phyloP scores from a whole-genome alignment of 78 protist species.

The Fonticula alba region DNA sequence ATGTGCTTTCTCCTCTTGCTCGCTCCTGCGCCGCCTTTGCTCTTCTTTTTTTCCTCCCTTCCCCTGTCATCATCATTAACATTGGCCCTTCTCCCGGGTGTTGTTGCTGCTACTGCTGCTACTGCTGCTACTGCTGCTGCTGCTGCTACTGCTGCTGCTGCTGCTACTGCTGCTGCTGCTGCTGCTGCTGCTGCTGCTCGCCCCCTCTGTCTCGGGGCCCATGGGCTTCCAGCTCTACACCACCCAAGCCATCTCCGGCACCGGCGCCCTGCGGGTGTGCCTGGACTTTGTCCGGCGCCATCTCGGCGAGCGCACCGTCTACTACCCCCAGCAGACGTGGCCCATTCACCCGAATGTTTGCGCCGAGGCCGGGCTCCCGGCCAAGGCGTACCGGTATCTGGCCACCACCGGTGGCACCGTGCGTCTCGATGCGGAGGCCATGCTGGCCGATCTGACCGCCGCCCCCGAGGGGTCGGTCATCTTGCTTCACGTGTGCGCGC shows the following conservation, averaged over 20 bases:
- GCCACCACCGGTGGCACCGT: conserved; percentile 22
- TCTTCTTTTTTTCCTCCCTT: background rate
- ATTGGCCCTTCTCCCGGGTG: too few species aligned
- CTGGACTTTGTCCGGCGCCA: conserved; percentile 43
- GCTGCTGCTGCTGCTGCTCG: background rate
- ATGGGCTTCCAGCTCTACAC: conserved; percentile 25
- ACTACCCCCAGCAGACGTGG: conserved; percentile 93
- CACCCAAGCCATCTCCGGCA: conserved; percentile 87
- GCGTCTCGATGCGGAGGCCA: conserved; percentile 59
- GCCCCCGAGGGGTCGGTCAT: conserved; percentile 48
- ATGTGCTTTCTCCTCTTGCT: conserved; percentile 12
- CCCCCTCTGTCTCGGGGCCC: background rate
- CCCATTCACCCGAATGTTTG: conserved; percentile 61
- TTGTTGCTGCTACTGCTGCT: background rate
- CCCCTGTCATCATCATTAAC: too few species aligned
- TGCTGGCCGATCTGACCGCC: conserved; percentile 48
- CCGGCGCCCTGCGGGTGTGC: conserved; percentile 81
- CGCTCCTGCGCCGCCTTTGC: background rate
- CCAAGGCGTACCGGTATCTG: conserved; percentile 51
- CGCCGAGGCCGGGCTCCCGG: conserved; percentile 35
- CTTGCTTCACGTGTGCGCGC: conserved; percentile 92
- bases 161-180: too few species aligned
- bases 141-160: conserved; percentile 25
- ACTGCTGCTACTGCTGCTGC: conserved; percentile 8
- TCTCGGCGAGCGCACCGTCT: conserved; percentile 16